phyloP scores from a whole-genome alignment of 768 basidiomycete species.

The Lentinula sp. region DNA sequence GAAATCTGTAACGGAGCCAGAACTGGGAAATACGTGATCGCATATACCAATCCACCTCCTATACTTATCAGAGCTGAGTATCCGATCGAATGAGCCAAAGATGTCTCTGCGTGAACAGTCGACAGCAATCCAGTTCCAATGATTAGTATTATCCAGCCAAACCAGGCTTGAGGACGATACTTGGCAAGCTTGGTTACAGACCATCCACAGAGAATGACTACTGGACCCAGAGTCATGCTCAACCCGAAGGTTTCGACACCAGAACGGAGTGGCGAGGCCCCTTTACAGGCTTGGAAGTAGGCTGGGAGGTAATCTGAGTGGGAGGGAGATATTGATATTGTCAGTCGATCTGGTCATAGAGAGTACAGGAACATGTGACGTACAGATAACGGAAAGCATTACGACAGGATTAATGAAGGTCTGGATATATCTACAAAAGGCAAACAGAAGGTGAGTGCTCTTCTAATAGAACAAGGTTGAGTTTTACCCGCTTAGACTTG shows the following conservation, averaged over 20 bases:
- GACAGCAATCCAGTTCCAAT: constrained; percentile 30
- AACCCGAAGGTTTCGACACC: constrained; percentile 7
- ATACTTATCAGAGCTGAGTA: constrained; percentile 17
- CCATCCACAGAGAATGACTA: constrained; percentile 23
- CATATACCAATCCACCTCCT: constrained; percentile 20
- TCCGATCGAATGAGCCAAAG: constrained; percentile 16
- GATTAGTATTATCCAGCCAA: constrained; percentile 22
- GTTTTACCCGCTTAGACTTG: neutral
- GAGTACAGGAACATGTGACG: constrained; percentile 24
- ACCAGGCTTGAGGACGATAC: constrained; percentile 26
- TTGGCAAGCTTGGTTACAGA: constrained; percentile 18
- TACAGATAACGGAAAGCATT: neutral
- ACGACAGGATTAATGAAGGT: neutral
- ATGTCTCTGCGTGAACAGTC: constrained; percentile 18
- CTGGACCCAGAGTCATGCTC: constrained; percentile 5
- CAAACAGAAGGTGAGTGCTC: neutral
- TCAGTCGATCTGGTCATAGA: neutral
- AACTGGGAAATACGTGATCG: constrained; percentile 33
- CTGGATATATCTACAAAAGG: neutral
- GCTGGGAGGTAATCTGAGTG: constrained; percentile 12
- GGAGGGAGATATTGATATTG: neutral
- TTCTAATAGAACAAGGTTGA: too few relatives aligned
- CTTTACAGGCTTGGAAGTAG: constrained; percentile 37
- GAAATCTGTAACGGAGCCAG: constrained; percentile 37
- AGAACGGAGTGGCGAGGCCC: constrained; percentile 23